Evolutionary conservation across 73 alveolate genomes (phyloP), one percentile per base, ranked within the genome.

Genomic region (Paramecium pentaurelia): DNA sequence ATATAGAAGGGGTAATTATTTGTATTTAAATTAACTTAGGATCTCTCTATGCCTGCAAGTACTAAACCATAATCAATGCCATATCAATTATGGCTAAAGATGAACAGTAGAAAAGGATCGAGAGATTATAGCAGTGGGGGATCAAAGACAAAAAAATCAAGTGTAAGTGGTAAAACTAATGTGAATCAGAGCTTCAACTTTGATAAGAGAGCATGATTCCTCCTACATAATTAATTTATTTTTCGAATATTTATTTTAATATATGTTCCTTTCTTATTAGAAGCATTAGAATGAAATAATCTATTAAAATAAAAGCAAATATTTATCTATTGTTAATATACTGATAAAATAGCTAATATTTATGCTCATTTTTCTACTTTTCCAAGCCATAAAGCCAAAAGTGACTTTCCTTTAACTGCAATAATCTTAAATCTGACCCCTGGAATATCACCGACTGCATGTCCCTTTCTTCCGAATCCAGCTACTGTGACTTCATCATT

Each of bases 381-480:
- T 84, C 95, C 95, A 77, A 92, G 93, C 88, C 93, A 95, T 64
- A 95, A 93, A 70, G 97, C 97, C 93, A 80, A 88, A 77, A 95
- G 97, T 22, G 96, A 94, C 86, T 92, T 95, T 92, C 95, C 97
- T 71, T 94, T 95, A 42, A 95, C 97, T 71, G 93, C 93, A 44
- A 95, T 95, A 45, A 95, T 95, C 93, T 95, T 95, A 88, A 93
- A 95, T 95, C 97, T 93, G 93, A 95, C 94, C 58, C 97, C 97
- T 45, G 97, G 97, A 71, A 95, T 47, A 95, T 95, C 97, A 20
- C 97, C 97, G 37, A 95, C 97, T 40, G 97, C 97, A 89, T 95
- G 97, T 86, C 97, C 97, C 70, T 95, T 73, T 95, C 97, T 95
- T 45, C 97, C 97, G 92, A 95, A 93, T 58, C 97, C 97, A 75